Conservation (phyloP, 2,329 filamentous ascomycete species). For the Ascochyta fabae region DNA sequence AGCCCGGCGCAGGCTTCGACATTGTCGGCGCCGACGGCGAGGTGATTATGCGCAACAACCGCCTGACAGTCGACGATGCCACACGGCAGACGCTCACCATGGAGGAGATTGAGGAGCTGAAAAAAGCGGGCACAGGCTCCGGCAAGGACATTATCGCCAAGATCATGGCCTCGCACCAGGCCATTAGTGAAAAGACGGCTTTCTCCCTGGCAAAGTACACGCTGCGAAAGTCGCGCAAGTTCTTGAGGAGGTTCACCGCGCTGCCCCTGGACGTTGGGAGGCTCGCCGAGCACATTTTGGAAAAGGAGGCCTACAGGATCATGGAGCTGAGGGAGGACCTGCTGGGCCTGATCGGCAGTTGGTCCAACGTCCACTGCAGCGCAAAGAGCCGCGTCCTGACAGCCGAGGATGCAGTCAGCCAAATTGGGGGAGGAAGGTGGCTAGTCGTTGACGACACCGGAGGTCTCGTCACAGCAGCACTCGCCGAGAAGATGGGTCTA, state of each 20-base stretch:
- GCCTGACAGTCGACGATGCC: constrained; percentile 67
- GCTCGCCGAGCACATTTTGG: constrained; percentile 78
- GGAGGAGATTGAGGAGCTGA: constrained; percentile 74
- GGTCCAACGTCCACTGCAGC: constrained; percentile 86
- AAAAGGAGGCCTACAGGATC: constrained; percentile 80
- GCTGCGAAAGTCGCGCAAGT: constrained; percentile 91
- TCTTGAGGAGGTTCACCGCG: constrained; percentile 84
- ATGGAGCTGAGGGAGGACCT: constrained; percentile 87
- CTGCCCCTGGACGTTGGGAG: constrained; percentile 81
- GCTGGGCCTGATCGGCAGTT: constrained; percentile 81
- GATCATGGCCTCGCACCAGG: constrained; percentile 86
- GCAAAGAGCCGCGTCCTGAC: constrained; percentile 47
- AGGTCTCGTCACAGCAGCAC: constrained; percentile 78
- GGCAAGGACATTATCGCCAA: constrained; percentile 93
- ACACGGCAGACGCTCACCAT: constrained; percentile 76
- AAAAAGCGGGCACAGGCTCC: constrained; percentile 74
- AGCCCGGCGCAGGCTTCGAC: constrained; percentile 51
- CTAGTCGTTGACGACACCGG: constrained; percentile 87
- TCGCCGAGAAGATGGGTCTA: constrained; percentile 89
- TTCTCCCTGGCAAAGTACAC: constrained; percentile 97
- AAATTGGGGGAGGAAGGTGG: constrained; percentile 68
- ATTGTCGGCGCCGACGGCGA: constrained; percentile 57
- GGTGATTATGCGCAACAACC: constrained; percentile 66
- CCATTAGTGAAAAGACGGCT: constrained; percentile 89
- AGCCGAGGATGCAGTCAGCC: constrained; percentile 42